Percentiles rank a stretch among this genome's conserved stretches.
Evolutionary conservation across 495 filamentous ascomycete genomes (phyloP).

Genomic region (Daldinia grandis): DNA sequence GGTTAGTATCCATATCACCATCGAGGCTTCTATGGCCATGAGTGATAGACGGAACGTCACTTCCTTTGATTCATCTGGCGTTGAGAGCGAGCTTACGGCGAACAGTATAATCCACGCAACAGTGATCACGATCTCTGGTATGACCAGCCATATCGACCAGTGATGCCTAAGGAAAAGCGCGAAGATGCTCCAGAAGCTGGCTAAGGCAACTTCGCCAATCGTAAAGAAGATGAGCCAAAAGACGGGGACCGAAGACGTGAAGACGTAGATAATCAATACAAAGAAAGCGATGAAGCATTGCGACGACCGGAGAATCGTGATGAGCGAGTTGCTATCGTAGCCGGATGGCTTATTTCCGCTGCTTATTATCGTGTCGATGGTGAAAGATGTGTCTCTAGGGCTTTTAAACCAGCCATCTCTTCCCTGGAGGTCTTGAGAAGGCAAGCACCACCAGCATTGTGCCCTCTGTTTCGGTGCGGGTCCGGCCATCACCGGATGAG

Average conservation of each 20-base stretch:
- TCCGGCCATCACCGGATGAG: neutral
- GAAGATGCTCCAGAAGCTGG: slow-evolving; percentile 20
- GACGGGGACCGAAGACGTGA: slow-evolving; percentile 15
- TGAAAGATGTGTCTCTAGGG: slow-evolving; percentile 28
- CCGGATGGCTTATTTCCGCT: slow-evolving; percentile 25
- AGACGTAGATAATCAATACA: slow-evolving; percentile 22
- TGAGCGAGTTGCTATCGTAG: slow-evolving; percentile 39
- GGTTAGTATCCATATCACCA: slow-evolving; percentile 37
- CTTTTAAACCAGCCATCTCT: slow-evolving; percentile 30
- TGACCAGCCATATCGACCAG: slow-evolving; percentile 23
- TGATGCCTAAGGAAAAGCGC: slow-evolving; percentile 28
- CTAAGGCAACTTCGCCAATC: neutral
- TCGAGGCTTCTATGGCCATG: slow-evolving; percentile 35
- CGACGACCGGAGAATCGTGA: slow-evolving; percentile 32
- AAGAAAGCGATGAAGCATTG: slow-evolving; percentile 22
- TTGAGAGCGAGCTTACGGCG: neutral
- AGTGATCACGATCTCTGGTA: slow-evolving; percentile 24
- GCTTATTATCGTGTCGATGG: slow-evolving; percentile 31
- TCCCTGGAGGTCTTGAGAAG: neutral
- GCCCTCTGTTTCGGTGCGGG: neutral
- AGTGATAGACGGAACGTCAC: slow-evolving; percentile 16
- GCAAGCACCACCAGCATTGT: slow-evolving; percentile 6
- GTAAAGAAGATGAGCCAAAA: slow-evolving; percentile 21
- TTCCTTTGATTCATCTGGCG: slow-evolving; percentile 22
- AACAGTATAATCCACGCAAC: slow-evolving; percentile 26